These are phyloP conservation scores for Mesembryanthemum crystallinum DNA, from an alignment of 148 eudicot genomes.

Conservation along the genomic window DNA sequence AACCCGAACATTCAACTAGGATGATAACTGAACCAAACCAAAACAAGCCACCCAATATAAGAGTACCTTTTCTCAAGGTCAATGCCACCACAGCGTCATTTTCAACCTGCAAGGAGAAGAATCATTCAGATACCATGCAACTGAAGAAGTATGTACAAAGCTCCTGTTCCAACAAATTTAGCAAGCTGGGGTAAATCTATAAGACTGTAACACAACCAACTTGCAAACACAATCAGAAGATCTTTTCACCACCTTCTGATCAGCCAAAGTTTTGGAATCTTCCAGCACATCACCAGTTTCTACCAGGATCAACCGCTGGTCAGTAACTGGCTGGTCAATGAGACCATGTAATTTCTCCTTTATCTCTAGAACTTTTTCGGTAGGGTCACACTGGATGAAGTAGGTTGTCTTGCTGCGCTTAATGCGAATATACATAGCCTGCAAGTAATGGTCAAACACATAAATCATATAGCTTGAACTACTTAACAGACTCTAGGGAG, in stretches of 20 bases:
- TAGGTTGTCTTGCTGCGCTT: slow-evolving; percentile 87
- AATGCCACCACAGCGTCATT: slow-evolving; percentile 96
- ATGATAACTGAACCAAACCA: neutral
- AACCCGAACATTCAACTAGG: neutral
- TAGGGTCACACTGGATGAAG: slow-evolving; percentile 88
- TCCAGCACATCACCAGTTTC: slow-evolving; percentile 67
- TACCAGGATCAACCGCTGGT: slow-evolving; percentile 66
- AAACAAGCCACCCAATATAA: neutral
- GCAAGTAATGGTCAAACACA: slow-evolving; percentile 21
- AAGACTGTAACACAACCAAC: slow-evolving; percentile 6
- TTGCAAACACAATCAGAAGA: neutral
- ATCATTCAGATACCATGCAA: neutral
- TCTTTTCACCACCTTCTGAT: slow-evolving; percentile 67
- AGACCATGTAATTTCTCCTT: slow-evolving; percentile 74
- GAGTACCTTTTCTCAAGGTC: slow-evolving; percentile 84
- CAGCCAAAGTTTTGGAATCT: slow-evolving; percentile 84
- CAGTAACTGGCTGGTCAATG: slow-evolving; percentile 69
- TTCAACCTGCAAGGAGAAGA: slow-evolving; percentile 64
- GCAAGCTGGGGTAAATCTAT: neutral
- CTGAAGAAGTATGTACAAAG: neutral
- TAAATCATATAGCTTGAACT: neutral
- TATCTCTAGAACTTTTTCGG: slow-evolving; percentile 63
- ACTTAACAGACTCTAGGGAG: neutral
- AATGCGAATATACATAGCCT: slow-evolving; percentile 97
- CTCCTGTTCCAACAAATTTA: neutral